Base-by-base conservation (phyloP, 768 basidiomycete genomes). In the Rhodotorula graminis region DNA sequence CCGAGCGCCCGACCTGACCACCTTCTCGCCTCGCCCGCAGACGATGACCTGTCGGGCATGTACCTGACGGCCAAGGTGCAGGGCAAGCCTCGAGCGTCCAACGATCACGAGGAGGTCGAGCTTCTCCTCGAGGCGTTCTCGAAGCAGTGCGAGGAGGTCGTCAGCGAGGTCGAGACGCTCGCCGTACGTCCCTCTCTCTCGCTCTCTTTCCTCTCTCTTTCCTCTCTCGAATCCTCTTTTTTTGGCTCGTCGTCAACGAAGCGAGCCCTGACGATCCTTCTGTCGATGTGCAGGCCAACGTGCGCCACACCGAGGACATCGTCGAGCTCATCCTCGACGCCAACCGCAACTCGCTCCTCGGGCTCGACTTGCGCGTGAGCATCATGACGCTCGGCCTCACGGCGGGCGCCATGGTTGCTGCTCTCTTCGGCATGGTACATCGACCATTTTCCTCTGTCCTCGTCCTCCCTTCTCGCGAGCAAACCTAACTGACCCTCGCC, bases 301-400 rank as follows among this genome's bases (percentile, higher is more conserved):
- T 98, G 52, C 90, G 93, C 82, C 93, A 93, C 21, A 98, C 95
- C 0, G 95, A 97, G 83, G 95, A 98, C 82, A 97, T 98, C 65
- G 92, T 95, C 4, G 95, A 98, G 81, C 85, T 98, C 70, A 93
- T 97, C 78, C 85, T 98, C 53, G 95, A 98, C 81, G 90, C 93
- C 61, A 96, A 96, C 82, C 89, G 95, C 61, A 98, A 98, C 78
- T 87, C 90, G 10, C 84, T 98, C 25, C 84, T 98, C 31, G 91
- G 92, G 59, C 86, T 98, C 47, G 94, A 97, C 82, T 84, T 98
- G 55, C 89, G 93, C 84, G 91, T 89, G 21, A 94, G 93, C n/a
- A 97, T 98, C 70, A 87, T 87, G 49, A 98, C 95, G 0, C 87
- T 97, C 83, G 95, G 95, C 0, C 85, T 98, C 69, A 94, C 94